Conservation (phyloP, 1,284 basidiomycete genomes). For the Moesziomyces antarcticus region DNA sequence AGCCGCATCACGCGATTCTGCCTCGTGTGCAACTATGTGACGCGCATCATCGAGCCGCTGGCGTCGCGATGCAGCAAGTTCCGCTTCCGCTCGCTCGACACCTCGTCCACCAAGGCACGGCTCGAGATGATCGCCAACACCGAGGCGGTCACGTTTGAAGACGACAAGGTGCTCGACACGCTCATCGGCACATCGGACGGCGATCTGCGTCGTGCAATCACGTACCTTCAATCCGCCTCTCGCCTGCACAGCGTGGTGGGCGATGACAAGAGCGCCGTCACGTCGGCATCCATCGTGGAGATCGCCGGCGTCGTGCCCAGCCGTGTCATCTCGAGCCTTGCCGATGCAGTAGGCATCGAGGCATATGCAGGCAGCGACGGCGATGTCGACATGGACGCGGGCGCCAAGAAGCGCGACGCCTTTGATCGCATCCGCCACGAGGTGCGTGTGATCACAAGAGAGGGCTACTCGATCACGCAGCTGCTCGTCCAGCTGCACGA, state of each 20-base stretch:
- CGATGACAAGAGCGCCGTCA: conserved; percentile 33
- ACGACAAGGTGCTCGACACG: conserved; percentile 71
- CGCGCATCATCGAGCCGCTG: conserved; percentile 96
- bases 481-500: conserved; percentile 94
- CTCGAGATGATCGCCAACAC: conserved; percentile 81
- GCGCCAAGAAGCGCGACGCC: conserved; percentile 62
- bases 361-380: conserved; percentile 67
- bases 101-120: conserved; percentile 78
- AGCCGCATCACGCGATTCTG: conserved; percentile 97
- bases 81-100: conserved; percentile 92
- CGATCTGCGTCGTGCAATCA: conserved; percentile 97
- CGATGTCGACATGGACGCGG: conserved; percentile 72
- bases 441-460: conserved; percentile 80
- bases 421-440: conserved; percentile 80
- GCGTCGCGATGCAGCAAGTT: conserved; percentile 99
- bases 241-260: conserved; percentile 72
- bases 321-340: conserved; percentile 77
- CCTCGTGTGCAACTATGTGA: conserved; percentile 99
- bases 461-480: conserved; percentile 93
- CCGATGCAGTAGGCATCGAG: conserved; percentile 78
- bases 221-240: conserved; percentile 94
- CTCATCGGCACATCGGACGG: conserved; percentile 86
- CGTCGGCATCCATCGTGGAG: conserved; percentile 78
- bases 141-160: conserved; percentile 70
- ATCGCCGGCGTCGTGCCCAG: conserved; percentile 95